These are phyloP conservation scores for Mitragyna speciosa DNA, from an alignment of 257 asterid species.

Conservation along the genomic window DNA sequence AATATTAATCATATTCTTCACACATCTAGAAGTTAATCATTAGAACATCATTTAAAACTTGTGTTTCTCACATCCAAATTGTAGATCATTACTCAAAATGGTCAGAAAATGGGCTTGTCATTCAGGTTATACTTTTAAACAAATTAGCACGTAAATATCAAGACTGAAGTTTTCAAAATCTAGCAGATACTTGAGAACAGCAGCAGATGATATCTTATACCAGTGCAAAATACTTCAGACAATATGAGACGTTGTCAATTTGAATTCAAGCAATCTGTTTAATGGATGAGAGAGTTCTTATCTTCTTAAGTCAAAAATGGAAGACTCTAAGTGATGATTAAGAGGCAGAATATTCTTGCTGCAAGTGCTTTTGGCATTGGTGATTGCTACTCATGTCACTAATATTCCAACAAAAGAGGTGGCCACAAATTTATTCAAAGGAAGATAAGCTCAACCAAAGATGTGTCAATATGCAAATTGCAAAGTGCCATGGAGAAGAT, in stretches of 20 bases:
- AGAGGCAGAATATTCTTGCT: neutral
- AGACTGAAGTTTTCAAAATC: neutral
- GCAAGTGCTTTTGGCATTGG: neutral
- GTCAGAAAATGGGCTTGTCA: neutral
- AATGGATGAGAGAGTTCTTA: neutral
- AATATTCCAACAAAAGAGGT: neutral
- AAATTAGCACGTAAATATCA: neutral
- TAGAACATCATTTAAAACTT: neutral
- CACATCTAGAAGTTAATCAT: neutral
- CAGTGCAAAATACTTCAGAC: neutral
- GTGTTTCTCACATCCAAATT: neutral
- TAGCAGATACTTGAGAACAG: neutral
- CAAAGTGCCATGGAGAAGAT: neutral
- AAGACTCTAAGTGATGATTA: neutral
- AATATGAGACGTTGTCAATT: neutral
- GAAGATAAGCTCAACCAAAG: neutral
- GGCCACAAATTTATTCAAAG: neutral
- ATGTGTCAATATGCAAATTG: neutral
- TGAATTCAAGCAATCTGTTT: neutral
- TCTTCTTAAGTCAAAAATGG: neutral
- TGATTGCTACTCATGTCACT: neutral
- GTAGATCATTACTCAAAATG: neutral
- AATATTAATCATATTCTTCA: neutral
- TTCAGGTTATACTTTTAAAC: neutral
- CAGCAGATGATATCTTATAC: neutral